Evolutionary conservation across 169 alveolate species (phyloP).

Genomic region (Plasmodium knowlesi): DNA sequence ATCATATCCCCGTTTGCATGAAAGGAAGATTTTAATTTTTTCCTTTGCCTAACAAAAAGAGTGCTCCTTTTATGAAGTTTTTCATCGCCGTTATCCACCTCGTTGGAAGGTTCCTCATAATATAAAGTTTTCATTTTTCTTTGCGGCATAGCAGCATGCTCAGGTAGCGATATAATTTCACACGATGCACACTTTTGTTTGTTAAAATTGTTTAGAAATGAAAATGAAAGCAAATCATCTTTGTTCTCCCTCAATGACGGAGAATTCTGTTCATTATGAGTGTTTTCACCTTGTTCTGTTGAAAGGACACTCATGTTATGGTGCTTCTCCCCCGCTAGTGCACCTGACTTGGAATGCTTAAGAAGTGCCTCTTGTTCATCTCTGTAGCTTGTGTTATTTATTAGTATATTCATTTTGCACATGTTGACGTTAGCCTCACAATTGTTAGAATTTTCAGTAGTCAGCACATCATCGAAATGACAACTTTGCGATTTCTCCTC

Average conservation of each 20-base stretch:
- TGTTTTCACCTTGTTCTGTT: background rate
- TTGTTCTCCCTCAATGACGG: background rate
- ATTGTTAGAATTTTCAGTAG: background rate
- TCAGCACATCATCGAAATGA: conserved; percentile 4
- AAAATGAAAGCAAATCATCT: conserved; percentile 4
- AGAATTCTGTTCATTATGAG: background rate
- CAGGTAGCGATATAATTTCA: conserved; percentile 13
- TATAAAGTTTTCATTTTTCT: background rate
- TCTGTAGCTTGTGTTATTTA: background rate
- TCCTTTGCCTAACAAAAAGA: conserved; percentile 53
- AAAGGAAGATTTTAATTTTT: conserved; percentile 68
- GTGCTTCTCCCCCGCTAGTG: background rate
- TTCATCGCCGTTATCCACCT: background rate
- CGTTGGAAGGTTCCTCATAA: background rate
- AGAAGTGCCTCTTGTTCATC: background rate
- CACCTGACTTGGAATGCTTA: background rate
- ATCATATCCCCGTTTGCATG: conserved; percentile 72
- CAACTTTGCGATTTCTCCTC: background rate
- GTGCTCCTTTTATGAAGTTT: conserved; percentile 2
- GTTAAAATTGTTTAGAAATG: conserved; percentile 9
- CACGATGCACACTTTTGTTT: conserved; percentile 15
- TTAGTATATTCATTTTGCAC: background rate
- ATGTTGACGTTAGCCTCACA: background rate
- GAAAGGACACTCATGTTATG: background rate
- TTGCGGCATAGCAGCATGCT: background rate